Conservation (phyloP, 345 rosid species). For the Gossypium turneri region DNA sequence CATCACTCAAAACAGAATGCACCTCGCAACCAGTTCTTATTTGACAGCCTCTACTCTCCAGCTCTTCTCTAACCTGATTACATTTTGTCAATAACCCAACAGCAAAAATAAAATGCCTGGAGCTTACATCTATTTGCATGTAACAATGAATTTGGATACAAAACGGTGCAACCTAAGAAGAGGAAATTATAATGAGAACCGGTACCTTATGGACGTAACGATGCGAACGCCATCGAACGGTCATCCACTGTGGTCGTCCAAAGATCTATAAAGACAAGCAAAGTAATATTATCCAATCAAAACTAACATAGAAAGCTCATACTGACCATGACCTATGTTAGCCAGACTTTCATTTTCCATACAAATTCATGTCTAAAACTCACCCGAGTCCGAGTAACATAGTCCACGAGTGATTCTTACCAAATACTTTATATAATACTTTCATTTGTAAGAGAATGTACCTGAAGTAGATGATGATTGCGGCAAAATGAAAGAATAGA, state of each 20-base stretch:
- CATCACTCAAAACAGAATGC: slow-evolving; percentile 41
- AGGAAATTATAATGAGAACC: background rate
- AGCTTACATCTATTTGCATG: slow-evolving; percentile 2
- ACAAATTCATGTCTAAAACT: background rate
- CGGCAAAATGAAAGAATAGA: slow-evolving; percentile 80
- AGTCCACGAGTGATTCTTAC: background rate
- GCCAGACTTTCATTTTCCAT: background rate
- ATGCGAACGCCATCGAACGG: slow-evolving; percentile 65
- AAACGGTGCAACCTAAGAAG: background rate
- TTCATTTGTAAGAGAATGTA: slow-evolving; percentile 6
- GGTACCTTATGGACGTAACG: slow-evolving; percentile 63
- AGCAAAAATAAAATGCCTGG: background rate
- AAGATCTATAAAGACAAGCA: slow-evolving; percentile 44
- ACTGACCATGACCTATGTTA: background rate
- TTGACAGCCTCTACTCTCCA: slow-evolving; percentile 60
- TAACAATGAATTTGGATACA: background rate
- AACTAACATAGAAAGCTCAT: background rate
- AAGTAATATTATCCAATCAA: background rate
- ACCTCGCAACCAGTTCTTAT: slow-evolving; percentile 60
- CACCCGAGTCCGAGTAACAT: background rate
- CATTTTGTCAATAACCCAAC: background rate
- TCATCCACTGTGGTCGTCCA: slow-evolving; percentile 93
- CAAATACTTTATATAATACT: background rate
- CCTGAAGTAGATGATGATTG: slow-evolving; percentile 91
- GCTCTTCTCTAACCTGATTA: slow-evolving; percentile 54